A percentile compares a stretch with the other conserved stretches of the same genome.
phyloP scores from a whole-genome alignment of 2,329 filamentous ascomycete genomes.

The Knufia petricola region DNA sequence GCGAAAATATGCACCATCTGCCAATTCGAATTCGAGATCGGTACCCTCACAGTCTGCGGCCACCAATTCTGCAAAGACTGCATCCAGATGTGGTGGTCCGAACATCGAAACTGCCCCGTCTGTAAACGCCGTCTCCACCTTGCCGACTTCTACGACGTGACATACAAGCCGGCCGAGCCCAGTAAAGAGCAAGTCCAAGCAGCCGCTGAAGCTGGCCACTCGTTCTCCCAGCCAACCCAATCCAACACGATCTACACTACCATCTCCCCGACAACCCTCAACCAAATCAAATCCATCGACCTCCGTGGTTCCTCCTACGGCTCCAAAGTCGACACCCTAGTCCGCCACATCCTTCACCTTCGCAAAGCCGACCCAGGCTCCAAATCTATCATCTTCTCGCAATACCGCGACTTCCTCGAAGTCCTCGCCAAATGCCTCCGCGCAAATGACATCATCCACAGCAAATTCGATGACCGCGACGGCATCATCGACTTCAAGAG shows the following conservation, averaged over 20 bases:
- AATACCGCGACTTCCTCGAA: conserved; percentile 71
- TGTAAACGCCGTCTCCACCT: conserved; percentile 63
- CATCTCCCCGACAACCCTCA: conserved; percentile 60
- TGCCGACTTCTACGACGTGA: conserved; percentile 74
- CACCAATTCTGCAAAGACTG: conserved; percentile 90
- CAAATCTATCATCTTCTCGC: conserved; percentile 90
- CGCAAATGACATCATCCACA: conserved; percentile 62
- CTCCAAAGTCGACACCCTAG: conserved; percentile 78
- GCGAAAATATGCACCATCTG: conserved; percentile 78
- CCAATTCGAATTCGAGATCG: conserved; percentile 63
- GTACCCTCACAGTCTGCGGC: conserved; percentile 75
- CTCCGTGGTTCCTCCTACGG: conserved; percentile 61
- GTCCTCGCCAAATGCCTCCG: conserved; percentile 62
- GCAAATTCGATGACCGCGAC: conserved; percentile 56
- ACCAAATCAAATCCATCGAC: conserved; percentile 73
- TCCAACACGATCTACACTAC: conserved; percentile 61
- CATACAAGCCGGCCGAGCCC: conserved; percentile 66
- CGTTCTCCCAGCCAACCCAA: conserved; percentile 21
- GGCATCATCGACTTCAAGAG: conserved; percentile 70
- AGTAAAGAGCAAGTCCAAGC: conserved; percentile 49
- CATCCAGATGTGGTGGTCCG: conserved; percentile 65
- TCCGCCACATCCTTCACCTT: conserved; percentile 76
- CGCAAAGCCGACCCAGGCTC: conserved; percentile 73
- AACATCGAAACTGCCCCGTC: conserved; percentile 67
- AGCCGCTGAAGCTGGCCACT: conserved; percentile 18